These are phyloP conservation scores for Dujonia santamariae DNA, from an alignment of 1,139 yeast genomes.

Conservation along the genomic window DNA sequence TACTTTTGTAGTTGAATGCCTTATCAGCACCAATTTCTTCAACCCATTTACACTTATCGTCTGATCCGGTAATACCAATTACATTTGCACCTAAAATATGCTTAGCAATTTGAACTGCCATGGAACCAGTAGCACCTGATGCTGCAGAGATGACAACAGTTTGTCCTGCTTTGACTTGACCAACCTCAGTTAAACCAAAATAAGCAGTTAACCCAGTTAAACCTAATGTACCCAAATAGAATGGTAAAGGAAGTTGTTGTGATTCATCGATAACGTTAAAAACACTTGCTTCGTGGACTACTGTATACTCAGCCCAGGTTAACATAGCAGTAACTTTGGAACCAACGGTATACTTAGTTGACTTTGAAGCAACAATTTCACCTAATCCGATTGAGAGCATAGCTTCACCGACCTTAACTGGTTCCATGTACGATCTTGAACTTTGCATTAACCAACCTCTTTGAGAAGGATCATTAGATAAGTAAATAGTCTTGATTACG, in stretches of 20 bases:
- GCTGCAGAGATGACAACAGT: slow-evolving; percentile 61
- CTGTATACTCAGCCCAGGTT: slow-evolving; percentile 30
- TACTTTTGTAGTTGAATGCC: slow-evolving; percentile 50
- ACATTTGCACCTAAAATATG: slow-evolving; percentile 54
- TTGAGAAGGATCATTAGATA: slow-evolving; percentile 31
- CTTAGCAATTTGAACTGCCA: slow-evolving; percentile 58
- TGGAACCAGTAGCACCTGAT: slow-evolving; percentile 68
- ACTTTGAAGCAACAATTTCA: slow-evolving; percentile 22
- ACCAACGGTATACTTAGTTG: slow-evolving; percentile 19
- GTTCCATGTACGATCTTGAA: slow-evolving; percentile 20
- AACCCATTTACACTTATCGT: slow-evolving; percentile 53
- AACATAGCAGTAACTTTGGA: slow-evolving; percentile 20
- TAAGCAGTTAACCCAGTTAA: slow-evolving; percentile 58
- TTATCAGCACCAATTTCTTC: slow-evolving; percentile 55
- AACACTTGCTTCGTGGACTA: slow-evolving; percentile 18
- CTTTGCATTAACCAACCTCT: slow-evolving; percentile 23
- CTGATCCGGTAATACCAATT: slow-evolving; percentile 64
- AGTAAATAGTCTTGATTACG: slow-evolving; percentile 17
- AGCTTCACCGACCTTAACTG: slow-evolving; percentile 19
- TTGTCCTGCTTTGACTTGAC: slow-evolving; percentile 34
- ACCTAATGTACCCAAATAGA: slow-evolving; percentile 42
- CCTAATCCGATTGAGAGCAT: slow-evolving; percentile 20
- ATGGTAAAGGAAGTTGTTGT: slow-evolving; percentile 26
- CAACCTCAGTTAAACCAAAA: slow-evolving; percentile 48
- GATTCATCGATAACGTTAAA: slow-evolving; percentile 22